These are phyloP conservation scores for Quillaja saponaria DNA, from an alignment of 306 rosid genomes.

Conservation along the genomic window DNA sequence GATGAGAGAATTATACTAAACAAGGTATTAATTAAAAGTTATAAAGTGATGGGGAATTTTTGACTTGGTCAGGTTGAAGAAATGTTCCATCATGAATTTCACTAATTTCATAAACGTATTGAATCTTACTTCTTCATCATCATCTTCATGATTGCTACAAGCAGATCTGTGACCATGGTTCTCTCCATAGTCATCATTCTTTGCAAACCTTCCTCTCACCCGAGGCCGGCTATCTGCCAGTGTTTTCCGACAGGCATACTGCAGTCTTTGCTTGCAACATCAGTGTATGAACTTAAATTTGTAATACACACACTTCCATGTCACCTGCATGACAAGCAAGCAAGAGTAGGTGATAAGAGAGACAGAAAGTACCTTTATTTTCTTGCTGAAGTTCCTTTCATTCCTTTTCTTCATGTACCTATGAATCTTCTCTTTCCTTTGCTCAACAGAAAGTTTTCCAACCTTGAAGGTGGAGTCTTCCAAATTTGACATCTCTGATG, in stretches of 20 bases:
- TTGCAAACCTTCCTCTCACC: conserved; percentile 95
- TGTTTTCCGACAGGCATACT: conserved; percentile 98
- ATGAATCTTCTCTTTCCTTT: conserved; percentile 91
- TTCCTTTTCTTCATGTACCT: conserved; percentile 96
- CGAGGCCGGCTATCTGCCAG: conserved; percentile 95
- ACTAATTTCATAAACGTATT: neutral
- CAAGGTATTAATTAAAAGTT: conserved; percentile 22
- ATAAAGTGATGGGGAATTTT: conserved; percentile 27
- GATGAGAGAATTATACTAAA: conserved; percentile 30
- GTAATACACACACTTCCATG: neutral
- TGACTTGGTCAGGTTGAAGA: conserved; percentile 20
- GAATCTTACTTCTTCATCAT: conserved; percentile 78
- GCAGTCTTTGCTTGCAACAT: conserved; percentile 33
- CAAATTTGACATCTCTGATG: conserved; percentile 73
- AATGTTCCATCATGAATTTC: neutral
- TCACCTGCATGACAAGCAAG: neutral
- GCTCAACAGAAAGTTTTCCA: conserved; percentile 86
- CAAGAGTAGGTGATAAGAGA: too few species aligned
- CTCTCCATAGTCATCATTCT: conserved; percentile 91
- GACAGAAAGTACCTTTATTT: conserved; percentile 68
- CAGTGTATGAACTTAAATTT: conserved; percentile 22
- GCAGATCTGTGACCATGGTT: conserved; percentile 43
- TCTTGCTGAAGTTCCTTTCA: conserved; percentile 97
- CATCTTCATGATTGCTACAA: conserved; percentile 77
- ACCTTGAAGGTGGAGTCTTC: conserved; percentile 82